Base-by-base conservation (phyloP, 2,329 filamentous ascomycete species). In the Alternaria burnsii region DNA sequence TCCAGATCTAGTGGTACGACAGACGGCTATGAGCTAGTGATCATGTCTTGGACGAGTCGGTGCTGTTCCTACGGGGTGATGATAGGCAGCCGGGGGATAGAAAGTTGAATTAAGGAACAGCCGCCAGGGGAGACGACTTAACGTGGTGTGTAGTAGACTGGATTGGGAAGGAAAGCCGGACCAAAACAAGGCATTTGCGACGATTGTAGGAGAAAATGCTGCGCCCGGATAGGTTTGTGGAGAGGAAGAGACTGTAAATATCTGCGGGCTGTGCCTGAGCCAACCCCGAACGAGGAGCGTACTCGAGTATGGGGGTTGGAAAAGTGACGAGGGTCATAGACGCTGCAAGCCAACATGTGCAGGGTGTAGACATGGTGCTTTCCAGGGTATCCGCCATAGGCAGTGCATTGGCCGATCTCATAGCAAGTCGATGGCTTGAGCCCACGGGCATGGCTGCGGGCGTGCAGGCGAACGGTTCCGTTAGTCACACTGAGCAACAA, bases 181-280 rank as follows among this genome's bases (percentile, higher is more conserved):
- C 73, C 75, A 77, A 78, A 74, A 71, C 65, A 68, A 66, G 74
- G 64, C 63, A 70, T 69, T 69, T 68, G 70, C 62, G 65, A 72
- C 66, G 68, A 67, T 70, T 69, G 67, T 65, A 71, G 70, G 61
- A 53, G 57, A 47, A 65, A 65, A 64, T 66, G 71, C 74, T 76
- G 73, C 75, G 73, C 72, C 72, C 62, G 59, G 63, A 60, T 67
- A 60, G 57, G 58, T 62, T 70, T 71, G 66, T 68, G 68, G 69
- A 70, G 61, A 52, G 68, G 22, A 30, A 50, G 66, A 62, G 63
- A 71, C 74, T 73, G 73, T 70, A 78, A 78, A 78, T 76, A 76
- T 69, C 71, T 72, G 66, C 68, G 71, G 76, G 76, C 75, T 76
- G 76, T 78, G 76, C 69, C 69, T 76, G 71, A 68, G 68, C 74